phyloP scores from a whole-genome alignment of 768 basidiomycete species.

The Tubosaeta sp. region DNA sequence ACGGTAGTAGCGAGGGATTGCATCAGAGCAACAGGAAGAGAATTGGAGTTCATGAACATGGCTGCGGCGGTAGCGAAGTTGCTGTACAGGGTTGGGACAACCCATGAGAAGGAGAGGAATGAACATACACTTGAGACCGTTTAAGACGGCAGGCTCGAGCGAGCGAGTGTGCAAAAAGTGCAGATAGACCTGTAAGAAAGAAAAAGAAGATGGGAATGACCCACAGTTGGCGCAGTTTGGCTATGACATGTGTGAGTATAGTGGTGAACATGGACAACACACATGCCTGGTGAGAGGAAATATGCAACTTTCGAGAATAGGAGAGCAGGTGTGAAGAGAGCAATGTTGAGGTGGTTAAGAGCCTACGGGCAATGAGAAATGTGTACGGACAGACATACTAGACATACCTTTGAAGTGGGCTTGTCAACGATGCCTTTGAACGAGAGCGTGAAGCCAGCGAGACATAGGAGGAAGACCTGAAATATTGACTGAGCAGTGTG shows the following conservation, averaged over 20 bases:
- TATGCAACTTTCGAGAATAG: constrained; percentile 96
- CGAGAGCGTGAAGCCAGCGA: constrained; percentile 81
- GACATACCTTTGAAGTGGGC: constrained; percentile 75
- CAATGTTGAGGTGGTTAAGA: constrained; percentile 80
- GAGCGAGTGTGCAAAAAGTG: constrained; percentile 59
- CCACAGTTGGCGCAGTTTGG: constrained; percentile 79
- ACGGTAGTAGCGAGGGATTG: constrained; percentile 84
- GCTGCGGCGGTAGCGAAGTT: constrained; percentile 77
- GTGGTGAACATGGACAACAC: background rate
- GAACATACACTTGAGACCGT: constrained; percentile 67
- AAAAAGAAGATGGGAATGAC: constrained; percentile 83
- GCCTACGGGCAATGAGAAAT: constrained; percentile 39
- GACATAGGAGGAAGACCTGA: constrained; percentile 82
- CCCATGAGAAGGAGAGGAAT: background rate
- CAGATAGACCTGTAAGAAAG: constrained; percentile 69
- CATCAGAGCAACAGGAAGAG: constrained; percentile 92
- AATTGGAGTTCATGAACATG: constrained; percentile 95
- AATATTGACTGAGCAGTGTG: constrained; percentile 62
- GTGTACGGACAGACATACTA: background rate
- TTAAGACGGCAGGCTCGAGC: constrained; percentile 64
- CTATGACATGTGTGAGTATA: constrained; percentile 30
- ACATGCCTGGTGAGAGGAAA: constrained; percentile 72
- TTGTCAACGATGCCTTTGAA: constrained; percentile 80
- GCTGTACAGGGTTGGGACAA: constrained; percentile 32
- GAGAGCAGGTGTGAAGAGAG: constrained; percentile 83